A percentile compares a stretch with the other conserved stretches of the same genome.
Evolutionary conservation across 306 rosid genomes (phyloP).

Genomic region (Crotalaria pallida): DNA sequence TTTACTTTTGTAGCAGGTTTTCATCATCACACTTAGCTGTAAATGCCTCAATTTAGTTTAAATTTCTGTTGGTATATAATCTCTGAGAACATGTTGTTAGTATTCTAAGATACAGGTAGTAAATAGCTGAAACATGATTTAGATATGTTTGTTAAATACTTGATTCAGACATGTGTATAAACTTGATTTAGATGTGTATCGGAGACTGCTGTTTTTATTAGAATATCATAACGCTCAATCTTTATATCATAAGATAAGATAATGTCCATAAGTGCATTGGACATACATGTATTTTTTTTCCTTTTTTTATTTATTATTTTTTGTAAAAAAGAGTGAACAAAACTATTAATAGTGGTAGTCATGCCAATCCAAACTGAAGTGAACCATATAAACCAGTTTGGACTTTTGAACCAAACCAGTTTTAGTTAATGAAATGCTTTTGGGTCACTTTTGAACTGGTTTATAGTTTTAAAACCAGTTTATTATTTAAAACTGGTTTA

Average conservation of each 20-base stretch:
- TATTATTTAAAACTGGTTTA: too few species aligned
- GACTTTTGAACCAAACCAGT: too few species aligned
- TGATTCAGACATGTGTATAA: background rate
- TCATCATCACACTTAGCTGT: background rate
- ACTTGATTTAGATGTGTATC: slow-evolving; percentile 1
- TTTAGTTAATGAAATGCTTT: too few species aligned
- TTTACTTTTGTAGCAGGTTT: background rate
- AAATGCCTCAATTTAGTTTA: background rate
- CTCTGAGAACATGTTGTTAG: background rate
- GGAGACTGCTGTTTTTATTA: background rate
- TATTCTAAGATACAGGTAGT: background rate
- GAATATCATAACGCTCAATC: background rate
- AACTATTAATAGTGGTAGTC: background rate
- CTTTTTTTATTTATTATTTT: too few species aligned
- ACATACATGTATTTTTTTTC: background rate
- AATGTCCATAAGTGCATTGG: background rate
- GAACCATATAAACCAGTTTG: too few species aligned
- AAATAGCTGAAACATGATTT: background rate
- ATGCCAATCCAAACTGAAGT: too few species aligned
- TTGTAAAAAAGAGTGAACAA: background rate
- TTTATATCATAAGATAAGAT: background rate
- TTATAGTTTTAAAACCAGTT: too few species aligned
- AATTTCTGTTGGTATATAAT: background rate
- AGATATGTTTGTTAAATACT: background rate
- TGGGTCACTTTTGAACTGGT: too few species aligned